phyloP scores from a whole-genome alignment of 2,329 filamentous ascomycete species.

The Fusarium acutatum region DNA sequence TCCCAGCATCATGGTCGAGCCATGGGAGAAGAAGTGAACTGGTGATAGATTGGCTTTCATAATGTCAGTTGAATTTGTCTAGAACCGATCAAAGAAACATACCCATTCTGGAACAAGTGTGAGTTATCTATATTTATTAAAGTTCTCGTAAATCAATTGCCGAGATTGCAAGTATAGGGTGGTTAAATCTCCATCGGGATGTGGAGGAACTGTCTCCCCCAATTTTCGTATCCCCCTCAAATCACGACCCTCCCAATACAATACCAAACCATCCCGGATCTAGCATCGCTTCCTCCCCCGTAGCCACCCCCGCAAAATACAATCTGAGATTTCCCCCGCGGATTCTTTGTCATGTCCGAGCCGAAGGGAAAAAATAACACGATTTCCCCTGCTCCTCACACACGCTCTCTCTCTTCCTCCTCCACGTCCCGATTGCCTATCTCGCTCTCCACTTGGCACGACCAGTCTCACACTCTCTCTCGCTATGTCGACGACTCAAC shows the following conservation, averaged over 20 bases:
- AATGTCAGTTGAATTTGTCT: not conserved
- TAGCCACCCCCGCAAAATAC: conserved; percentile 3
- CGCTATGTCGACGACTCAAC: conserved; percentile 19
- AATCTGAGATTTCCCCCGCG: not conserved
- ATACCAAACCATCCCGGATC: not conserved
- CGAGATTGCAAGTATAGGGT: not conserved
- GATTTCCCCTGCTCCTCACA: not conserved
- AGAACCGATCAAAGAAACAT: not conserved
- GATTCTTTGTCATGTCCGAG: conserved; percentile 4
- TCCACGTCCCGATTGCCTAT: conserved; percentile 20
- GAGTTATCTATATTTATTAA: not conserved
- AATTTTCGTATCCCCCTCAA: not conserved
- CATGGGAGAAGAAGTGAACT: conserved; percentile 39
- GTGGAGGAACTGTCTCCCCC: not conserved
- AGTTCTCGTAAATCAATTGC: not conserved
- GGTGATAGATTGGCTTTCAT: conserved; percentile 25
- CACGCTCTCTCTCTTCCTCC: not conserved
- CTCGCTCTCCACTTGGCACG: conserved; percentile 4
- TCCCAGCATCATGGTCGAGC: conserved; percentile 39
- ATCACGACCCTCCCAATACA: not conserved
- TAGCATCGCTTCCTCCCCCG: not conserved
- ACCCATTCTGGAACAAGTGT: not conserved
- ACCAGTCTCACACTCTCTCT: too few relatives aligned
- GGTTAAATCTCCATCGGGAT: conserved; percentile 1
- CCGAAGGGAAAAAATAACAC: conserved; percentile 5